Evolutionary conservation across 805 yeast genomes (phyloP), one percentile per base, ranked within the genome.

Genomic region (Saturnispora saitoi): DNA sequence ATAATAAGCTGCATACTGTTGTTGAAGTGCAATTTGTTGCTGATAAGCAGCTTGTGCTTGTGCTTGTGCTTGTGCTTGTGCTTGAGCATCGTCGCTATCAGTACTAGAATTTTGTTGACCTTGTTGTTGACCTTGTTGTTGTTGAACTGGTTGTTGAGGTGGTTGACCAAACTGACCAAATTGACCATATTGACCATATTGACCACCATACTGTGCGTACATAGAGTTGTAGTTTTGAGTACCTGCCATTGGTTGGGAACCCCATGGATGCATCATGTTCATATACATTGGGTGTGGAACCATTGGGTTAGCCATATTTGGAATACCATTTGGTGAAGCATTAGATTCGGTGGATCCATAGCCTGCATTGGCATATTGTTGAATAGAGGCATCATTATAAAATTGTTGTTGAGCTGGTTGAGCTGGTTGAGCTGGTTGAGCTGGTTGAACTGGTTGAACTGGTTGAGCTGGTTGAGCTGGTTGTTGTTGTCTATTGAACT

Each of bases 91-190:
- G 7, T 34, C 38, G 20, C 20, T 34, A 34, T 34, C 38, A 11
- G 22, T 12, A 34, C 17, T 34, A 8, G 22, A 19, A 34, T 20
- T 34, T 43, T 46, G 52, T 43, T 48, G 38, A 34, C 55, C 56
- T 42, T 60, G 60, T 48, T 55, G 55, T 45, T 53, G 58, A 44
- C 42, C 60, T 37, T 38, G 54, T 30, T 53, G 55, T 32, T 53
- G 62, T 46, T 41, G 47, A 15, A 11, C 37, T 42, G 45, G 54
- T 42, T 46, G 50, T 31, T 29, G 45, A 43, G 47, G 52, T 14
- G 38, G 38, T 34, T 34, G 38, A 34, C 38, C 38, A 34, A 17
- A 34, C 17, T 34, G 38, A 32, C 37, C 37, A 32, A 15, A 32
- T 15, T 32, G 37, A 17, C 38, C 38, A 17, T 34, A 34, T 34